phyloP scores from a whole-genome alignment of 805 yeast genomes.

The Lipomyces orientalis region DNA sequence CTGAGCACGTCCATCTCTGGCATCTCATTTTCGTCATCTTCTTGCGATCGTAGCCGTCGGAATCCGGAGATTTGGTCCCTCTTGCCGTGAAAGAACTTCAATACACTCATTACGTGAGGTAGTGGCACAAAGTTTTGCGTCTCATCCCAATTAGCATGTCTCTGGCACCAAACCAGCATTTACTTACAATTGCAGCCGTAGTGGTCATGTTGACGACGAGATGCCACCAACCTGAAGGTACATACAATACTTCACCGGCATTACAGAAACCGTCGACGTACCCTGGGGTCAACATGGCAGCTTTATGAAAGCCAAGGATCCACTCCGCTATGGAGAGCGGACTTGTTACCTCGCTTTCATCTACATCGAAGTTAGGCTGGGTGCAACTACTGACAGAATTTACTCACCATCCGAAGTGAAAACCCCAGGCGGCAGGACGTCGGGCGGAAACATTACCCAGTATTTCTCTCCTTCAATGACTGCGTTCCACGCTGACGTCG shows the following conservation, averaged over 20 bases:
- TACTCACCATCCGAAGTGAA: slow-evolving; percentile 53
- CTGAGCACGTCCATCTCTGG: slow-evolving; percentile 49
- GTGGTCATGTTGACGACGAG: slow-evolving; percentile 81
- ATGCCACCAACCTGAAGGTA: slow-evolving; percentile 99
- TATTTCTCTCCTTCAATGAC: slow-evolving; percentile 74
- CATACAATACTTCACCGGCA: slow-evolving; percentile 84
- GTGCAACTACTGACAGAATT: not conserved
- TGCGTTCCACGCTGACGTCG: slow-evolving; percentile 90
- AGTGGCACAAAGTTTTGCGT: slow-evolving; percentile 88
- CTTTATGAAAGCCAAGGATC: slow-evolving; percentile 84
- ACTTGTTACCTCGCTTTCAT: slow-evolving; percentile 85
- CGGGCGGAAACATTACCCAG: slow-evolving; percentile 90
- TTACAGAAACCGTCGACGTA: slow-evolving; percentile 74
- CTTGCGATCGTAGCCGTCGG: not conserved
- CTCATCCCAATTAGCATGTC: slow-evolving; percentile 1
- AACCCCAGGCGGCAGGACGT: slow-evolving; percentile 81
- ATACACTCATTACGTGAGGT: slow-evolving; percentile 61
- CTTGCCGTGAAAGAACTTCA: slow-evolving; percentile 70
- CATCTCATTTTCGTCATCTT: slow-evolving; percentile 39
- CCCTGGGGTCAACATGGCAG: slow-evolving; percentile 52
- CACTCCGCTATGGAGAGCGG: slow-evolving; percentile 95
- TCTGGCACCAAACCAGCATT: not conserved
- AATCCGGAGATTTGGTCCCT: slow-evolving; percentile 81
- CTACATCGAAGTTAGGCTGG: slow-evolving; percentile 47
- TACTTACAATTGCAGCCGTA: slow-evolving; percentile 64